Evolutionary conservation across 441 rosid species (phyloP), one percentile per base, ranked within the genome.

Genomic region (Eruca vesicaria): DNA sequence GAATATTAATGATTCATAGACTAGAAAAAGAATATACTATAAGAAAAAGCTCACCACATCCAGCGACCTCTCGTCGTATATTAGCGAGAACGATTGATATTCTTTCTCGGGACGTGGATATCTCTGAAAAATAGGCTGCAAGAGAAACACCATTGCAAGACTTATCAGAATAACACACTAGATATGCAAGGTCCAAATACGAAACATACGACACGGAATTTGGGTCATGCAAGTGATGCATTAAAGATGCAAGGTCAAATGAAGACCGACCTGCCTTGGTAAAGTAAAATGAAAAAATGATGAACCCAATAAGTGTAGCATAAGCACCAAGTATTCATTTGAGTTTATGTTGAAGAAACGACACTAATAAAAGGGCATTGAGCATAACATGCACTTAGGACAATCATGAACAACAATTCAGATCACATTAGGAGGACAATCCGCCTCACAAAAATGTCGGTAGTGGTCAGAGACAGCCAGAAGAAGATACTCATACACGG

Each of bases 41-140:
- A 52, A 19, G 7, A 9, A 53, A 53, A 53, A 53, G 1, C 58
- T 88, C 76, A 94, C 99, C 97, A 94, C 75, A 84, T 94, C 99
- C 79, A 94, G 62, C 14, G 99, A 94, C 78, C 97, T 89, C 58
- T 94, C 95, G 75, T 76, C 82, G 78, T 92, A 94, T 80, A 92
- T 87, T 62, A 94, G 94, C 61, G 98, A 94, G 86, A 94, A 92
- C 12, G 98, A 94, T 78, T 92, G 98, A 73, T 90, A 94, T 80
- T 94, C 99, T 86, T 94, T 94, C 82, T 92, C 99, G n/a, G 99
- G 99, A 45, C 96, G 91, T 20, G 99, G 99, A 83, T 90, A 87
- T 80, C 99, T 88, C 83, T 93, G 98, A 78, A 95, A 95, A 71
- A 95, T 93, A 68, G 97, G 97, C 99, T 93, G 90, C 75, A 81